These are phyloP conservation scores for Talaromyces sp. DNA, from an alignment of 2,329 filamentous ascomycete species.

Conservation along the genomic window DNA sequence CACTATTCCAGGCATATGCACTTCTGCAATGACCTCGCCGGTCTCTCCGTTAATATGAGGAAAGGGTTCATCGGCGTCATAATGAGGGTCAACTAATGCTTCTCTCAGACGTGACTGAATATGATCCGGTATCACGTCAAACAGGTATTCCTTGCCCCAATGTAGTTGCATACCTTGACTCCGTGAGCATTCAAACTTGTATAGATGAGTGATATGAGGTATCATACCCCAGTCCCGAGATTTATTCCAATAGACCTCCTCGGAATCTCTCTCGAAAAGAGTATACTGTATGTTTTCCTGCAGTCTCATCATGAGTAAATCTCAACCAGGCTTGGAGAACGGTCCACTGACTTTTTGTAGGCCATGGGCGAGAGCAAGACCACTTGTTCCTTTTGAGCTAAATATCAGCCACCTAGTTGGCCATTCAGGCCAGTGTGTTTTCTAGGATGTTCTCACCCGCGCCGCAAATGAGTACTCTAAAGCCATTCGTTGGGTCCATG, in stretches of 20 bases:
- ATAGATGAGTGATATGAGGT: not conserved
- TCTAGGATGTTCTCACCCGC: not conserved
- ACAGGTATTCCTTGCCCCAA: slow-evolving; percentile 10
- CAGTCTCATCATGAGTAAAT: slow-evolving; percentile 26
- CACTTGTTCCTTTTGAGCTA: not conserved
- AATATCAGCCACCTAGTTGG: not conserved
- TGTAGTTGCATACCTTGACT: slow-evolving; percentile 10
- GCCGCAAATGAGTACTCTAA: not conserved
- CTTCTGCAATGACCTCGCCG: slow-evolving; percentile 1
- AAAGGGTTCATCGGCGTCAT: not conserved
- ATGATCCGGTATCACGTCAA: not conserved
- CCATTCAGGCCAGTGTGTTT: not conserved
- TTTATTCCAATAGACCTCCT: slow-evolving; percentile 5
- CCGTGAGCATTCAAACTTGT: not conserved
- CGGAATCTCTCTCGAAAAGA: slow-evolving; percentile 6
- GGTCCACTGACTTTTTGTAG: not conserved
- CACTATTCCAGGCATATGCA: slow-evolving; percentile 4
- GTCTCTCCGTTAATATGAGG: slow-evolving; percentile 11
- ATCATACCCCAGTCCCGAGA: slow-evolving; percentile 8
- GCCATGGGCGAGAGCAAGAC: slow-evolving; percentile 7
- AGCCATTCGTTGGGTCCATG: not conserved
- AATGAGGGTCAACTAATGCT: slow-evolving; percentile 5
- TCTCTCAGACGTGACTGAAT: not conserved
- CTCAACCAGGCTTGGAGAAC: not conserved
- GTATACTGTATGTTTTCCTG: slow-evolving; percentile 4